Conservation (phyloP, 2,329 filamentous ascomycete species). For the Emmonsiellopsis sp. region DNA sequence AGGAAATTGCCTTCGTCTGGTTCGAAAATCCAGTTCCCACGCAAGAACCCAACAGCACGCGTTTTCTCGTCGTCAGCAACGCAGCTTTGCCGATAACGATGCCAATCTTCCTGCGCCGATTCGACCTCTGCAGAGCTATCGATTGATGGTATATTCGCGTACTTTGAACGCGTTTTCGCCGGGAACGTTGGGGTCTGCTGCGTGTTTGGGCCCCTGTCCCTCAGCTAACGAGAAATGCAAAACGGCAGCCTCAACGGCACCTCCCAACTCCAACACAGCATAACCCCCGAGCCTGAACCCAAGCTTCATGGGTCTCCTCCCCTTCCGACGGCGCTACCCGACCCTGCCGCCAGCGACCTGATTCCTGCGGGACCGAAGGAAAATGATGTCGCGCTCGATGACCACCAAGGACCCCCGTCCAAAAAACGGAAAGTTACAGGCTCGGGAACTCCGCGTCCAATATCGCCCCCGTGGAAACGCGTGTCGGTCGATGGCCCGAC, state of each 20-base stretch:
- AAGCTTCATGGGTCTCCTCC: slow-evolving; percentile 13
- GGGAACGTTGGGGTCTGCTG: slow-evolving; percentile 37
- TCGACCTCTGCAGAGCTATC: slow-evolving; percentile 23
- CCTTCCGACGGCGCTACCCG: slow-evolving; percentile 12
- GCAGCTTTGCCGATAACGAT: slow-evolving; percentile 34
- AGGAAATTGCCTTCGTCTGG: slow-evolving; percentile 18
- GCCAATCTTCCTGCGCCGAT: slow-evolving; percentile 32
- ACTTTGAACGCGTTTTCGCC: slow-evolving; percentile 28
- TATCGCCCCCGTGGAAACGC: slow-evolving; percentile 89
- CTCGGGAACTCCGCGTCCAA: slow-evolving; percentile 28
- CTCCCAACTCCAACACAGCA: slow-evolving; percentile 28
- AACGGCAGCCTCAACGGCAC: slow-evolving; percentile 34
- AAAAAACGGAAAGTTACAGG: slow-evolving; percentile 38
- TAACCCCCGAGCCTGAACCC: slow-evolving; percentile 23
- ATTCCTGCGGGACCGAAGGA: slow-evolving; percentile 20
- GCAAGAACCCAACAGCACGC: slow-evolving; percentile 21
- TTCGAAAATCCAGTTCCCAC: slow-evolving; percentile 31
- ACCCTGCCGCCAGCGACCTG: slow-evolving; percentile 16
- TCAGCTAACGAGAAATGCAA: slow-evolving; percentile 37
- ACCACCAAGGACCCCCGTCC: slow-evolving; percentile 30
- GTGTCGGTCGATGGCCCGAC: slow-evolving; percentile 77
- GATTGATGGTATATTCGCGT: slow-evolving; percentile 31
- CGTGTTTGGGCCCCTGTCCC: slow-evolving; percentile 30
- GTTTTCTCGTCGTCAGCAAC: slow-evolving; percentile 28
- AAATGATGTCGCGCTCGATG: slow-evolving; percentile 19